Conservation (phyloP, 2,329 filamentous ascomycete species). For the Ophiostoma quercus region DNA sequence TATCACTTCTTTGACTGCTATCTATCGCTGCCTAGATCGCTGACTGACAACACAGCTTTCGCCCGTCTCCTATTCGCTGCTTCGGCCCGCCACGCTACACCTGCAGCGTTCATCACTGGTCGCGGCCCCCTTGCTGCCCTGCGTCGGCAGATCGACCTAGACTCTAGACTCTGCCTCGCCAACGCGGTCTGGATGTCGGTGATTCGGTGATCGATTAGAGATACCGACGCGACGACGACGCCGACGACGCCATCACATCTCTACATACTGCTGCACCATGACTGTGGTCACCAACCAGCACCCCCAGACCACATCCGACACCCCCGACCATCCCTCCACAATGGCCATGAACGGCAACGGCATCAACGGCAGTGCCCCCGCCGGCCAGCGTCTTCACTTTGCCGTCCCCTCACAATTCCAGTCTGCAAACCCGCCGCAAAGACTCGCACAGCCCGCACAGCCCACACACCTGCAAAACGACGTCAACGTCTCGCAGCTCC, state of each 20-base stretch:
- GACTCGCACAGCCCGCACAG: not conserved
- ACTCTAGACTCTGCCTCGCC: not conserved
- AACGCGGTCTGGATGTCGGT: not conserved
- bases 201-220: not conserved
- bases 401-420: not conserved
- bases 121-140: conserved; percentile 5
- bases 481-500: conserved; percentile 2
- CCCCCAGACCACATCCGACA: not conserved
- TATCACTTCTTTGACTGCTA: not conserved
- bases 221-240: not conserved
- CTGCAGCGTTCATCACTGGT: not conserved
- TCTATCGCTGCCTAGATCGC: not conserved
- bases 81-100: not conserved
- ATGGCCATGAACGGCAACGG: conserved; percentile 1
- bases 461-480: not conserved
- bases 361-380: not conserved
- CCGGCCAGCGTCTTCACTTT: not conserved
- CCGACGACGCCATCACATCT: not conserved
- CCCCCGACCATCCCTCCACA: not conserved
- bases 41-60: conserved; percentile 12
- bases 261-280: not conserved
- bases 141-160: not conserved
- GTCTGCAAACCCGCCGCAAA: not conserved
- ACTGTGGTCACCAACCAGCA: not conserved
- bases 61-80: conserved; percentile 6